These are phyloP conservation scores for Histomonas meleagridis DNA, from an alignment of 208 protist genomes.

Conservation along the genomic window DNA sequence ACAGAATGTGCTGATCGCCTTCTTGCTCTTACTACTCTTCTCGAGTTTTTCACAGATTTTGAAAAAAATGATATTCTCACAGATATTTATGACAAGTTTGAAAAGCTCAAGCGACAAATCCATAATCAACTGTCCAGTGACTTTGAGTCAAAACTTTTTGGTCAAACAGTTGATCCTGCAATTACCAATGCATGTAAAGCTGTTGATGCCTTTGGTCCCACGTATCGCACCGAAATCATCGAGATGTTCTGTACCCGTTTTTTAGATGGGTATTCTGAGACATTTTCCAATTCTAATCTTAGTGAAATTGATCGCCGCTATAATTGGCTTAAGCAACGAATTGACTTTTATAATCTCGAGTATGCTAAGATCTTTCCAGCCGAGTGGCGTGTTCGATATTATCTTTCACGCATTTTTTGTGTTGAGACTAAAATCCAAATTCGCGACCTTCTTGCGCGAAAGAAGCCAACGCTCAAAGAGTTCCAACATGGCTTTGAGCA, in stretches of 20 bases:
- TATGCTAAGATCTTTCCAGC: background rate
- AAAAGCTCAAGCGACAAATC: background rate
- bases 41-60: conserved; percentile 8
- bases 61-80: background rate
- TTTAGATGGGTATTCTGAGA: background rate
- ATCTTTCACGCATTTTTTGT: background rate
- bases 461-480: background rate
- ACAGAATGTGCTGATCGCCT: background rate
- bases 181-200: background rate
- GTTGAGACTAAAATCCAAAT: background rate
- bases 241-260: background rate
- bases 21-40: background rate
- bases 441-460: background rate
- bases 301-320: background rate
- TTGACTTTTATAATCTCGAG: background rate
- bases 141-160: background rate
- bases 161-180: background rate
- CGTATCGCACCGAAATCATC: background rate
- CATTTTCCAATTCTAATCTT: background rate
- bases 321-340: background rate
- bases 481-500: background rate
- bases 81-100: background rate
- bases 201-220: background rate
- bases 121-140: background rate
- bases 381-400: background rate